Evolutionary conservation across 1,284 basidiomycete species (phyloP).

Genomic region (Rhodotorula sp.): DNA sequence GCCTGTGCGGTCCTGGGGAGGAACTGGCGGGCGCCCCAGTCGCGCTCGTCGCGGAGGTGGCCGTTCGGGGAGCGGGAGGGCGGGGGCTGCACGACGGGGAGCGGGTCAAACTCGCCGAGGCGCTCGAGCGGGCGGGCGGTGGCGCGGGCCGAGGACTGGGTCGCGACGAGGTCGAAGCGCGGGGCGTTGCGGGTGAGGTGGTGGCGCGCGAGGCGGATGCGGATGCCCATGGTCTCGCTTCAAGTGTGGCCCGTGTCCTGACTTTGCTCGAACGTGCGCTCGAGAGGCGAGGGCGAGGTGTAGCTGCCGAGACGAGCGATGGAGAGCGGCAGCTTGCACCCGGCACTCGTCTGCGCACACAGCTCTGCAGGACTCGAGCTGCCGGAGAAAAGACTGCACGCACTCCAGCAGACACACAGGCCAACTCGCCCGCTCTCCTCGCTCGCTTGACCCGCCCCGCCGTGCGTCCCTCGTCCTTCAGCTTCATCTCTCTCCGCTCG

Average conservation of each 20-base stretch:
- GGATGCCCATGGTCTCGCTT: slow-evolving; percentile 11
- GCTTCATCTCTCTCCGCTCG: no score
- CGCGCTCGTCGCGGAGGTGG: neutral
- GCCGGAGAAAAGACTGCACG: no score
- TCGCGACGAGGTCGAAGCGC: slow-evolving; percentile 40
- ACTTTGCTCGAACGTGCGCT: neutral
- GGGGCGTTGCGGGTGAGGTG: slow-evolving; percentile 37
- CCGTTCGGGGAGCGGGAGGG: slow-evolving; percentile 32
- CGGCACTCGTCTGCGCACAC: no score
- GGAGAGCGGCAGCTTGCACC: no score
- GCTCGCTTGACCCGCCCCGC: no score
- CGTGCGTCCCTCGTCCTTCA: no score
- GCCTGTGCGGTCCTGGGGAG: neutral
- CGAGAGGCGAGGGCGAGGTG: neutral
- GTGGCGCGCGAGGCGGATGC: slow-evolving; percentile 36
- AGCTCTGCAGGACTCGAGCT: no score
- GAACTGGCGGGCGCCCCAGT: slow-evolving; percentile 31
- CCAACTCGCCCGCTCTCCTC: no score
- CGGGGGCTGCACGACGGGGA: slow-evolving; percentile 16
- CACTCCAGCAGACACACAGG: no score
- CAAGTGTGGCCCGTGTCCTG: no score
- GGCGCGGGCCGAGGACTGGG: slow-evolving; percentile 13
- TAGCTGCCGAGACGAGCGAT: neutral
- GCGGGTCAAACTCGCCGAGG: slow-evolving; percentile 30
- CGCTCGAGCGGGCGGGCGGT: slow-evolving; percentile 34